Percentiles rank a stretch among this genome's conserved stretches.
Evolutionary conservation across 106 monocot genomes (phyloP).

Genomic region (Platanthera zijinensis): DNA sequence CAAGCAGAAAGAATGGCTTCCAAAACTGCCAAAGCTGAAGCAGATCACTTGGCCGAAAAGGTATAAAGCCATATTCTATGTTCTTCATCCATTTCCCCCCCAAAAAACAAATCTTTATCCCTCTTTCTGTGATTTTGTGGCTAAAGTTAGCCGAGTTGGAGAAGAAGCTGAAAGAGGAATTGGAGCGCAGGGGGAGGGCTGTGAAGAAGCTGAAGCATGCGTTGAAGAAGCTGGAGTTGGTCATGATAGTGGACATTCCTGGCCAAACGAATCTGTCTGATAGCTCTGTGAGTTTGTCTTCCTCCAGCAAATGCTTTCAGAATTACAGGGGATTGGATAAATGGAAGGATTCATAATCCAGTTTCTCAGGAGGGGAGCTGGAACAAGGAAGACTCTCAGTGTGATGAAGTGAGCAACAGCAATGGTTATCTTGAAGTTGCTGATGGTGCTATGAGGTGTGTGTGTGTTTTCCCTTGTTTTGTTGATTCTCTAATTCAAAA

Average conservation of each 20-base stretch:
- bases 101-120: neutral
- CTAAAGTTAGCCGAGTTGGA: slow-evolving; percentile 43
- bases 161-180: slow-evolving; percentile 48
- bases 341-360: slow-evolving; percentile 4
- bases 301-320: neutral
- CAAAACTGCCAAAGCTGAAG: slow-evolving; percentile 72
- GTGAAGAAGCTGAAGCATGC: slow-evolving; percentile 60
- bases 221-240: slow-evolving; percentile 65
- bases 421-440: neutral
- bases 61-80: slow-evolving; percentile 15
- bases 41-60: slow-evolving; percentile 53
- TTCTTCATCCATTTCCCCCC: neutral
- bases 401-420: neutral
- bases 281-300: slow-evolving; percentile 33
- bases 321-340: neutral
- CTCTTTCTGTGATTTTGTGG: neutral
- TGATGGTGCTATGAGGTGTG: slow-evolving; percentile 15
- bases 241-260: slow-evolving; percentile 34
- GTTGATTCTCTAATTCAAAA: too few species aligned
- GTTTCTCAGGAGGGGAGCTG: slow-evolving; percentile 41
- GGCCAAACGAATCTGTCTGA: slow-evolving; percentile 12
- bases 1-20: slow-evolving; percentile 82
- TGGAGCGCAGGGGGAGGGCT: slow-evolving; percentile 58
- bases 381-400: slow-evolving; percentile 13
- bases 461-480: neutral